Conservation (phyloP, 2,329 filamentous ascomycete genomes). For the Lizonia empirigonia region DNA sequence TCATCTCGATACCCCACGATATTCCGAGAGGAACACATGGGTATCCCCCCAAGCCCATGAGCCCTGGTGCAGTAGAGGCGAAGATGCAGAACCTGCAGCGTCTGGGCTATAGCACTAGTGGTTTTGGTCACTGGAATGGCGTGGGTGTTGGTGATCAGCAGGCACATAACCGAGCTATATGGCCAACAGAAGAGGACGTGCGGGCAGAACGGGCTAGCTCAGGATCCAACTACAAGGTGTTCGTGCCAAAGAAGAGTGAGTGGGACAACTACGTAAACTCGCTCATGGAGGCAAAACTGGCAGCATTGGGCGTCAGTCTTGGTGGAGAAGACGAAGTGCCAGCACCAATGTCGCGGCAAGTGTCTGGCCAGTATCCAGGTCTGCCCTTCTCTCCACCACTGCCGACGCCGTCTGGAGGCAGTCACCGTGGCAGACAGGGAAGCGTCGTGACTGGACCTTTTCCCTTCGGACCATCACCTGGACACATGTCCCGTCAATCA, state of each 20-base stretch:
- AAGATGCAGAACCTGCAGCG: constrained; percentile 72
- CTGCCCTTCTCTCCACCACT: constrained; percentile 84
- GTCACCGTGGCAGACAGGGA: constrained; percentile 66
- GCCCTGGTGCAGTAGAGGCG: constrained; percentile 59
- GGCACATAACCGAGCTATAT: constrained; percentile 69
- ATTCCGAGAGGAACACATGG: constrained; percentile 50
- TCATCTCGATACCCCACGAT: constrained; percentile 53
- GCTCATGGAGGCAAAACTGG: constrained; percentile 87
- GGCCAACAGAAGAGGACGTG: constrained; percentile 68
- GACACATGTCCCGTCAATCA: constrained; percentile 65
- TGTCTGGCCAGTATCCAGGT: constrained; percentile 74
- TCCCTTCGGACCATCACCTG: constrained; percentile 60
- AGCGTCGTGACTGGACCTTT: constrained; percentile 64
- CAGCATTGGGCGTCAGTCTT: constrained; percentile 84
- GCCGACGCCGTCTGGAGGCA: constrained; percentile 77
- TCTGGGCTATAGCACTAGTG: constrained; percentile 70
- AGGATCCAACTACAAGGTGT: constrained; percentile 61
- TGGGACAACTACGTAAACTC: constrained; percentile 83
- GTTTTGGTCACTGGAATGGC: constrained; percentile 69
- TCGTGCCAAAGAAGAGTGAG: constrained; percentile 71
- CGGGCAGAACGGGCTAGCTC: constrained; percentile 59
- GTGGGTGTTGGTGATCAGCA: constrained; percentile 25
- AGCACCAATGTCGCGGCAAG: constrained; percentile 70
- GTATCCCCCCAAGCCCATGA: constrained; percentile 52
- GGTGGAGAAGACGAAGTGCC: constrained; percentile 70